Evolutionary conservation across 2,329 filamentous ascomycete genomes (phyloP), one percentile per base, ranked within the genome.

Genomic region (Aspergillus japonicus): DNA sequence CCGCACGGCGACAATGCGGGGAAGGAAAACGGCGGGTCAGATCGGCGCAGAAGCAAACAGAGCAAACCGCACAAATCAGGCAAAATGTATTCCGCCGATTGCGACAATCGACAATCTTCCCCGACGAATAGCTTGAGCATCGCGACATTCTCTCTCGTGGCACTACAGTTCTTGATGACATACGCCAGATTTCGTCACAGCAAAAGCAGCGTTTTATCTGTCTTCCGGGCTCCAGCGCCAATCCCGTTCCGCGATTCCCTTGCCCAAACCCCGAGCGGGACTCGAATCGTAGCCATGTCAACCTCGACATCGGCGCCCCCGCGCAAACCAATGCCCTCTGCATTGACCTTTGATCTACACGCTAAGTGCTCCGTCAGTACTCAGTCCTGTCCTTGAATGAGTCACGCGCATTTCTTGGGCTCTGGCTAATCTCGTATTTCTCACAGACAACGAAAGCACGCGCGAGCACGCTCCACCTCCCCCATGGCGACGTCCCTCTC

Each of bases 391-490:
- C 11, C 21, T 1, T 29, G 33, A n/a, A 29, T n/a, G 29, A 29
- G 1, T 31, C 26, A 29, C 7, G 26, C 24, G n/a, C 23, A 24
- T 16, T 29, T 53, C 50, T 12, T 26, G 35, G 53, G 33, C 8
- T 63, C 58, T 19, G 42, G 23, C 49, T 35, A 33, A 23, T 23
- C 21, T 21, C 42, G 51, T 55, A 2, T 44, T 14, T 16, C n/a
- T 19, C 2, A 3, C 58, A 98, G 94, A 96, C 92, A 52, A 98
- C 94, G 11, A 92, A 94, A 82, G 95, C 95, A 26, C 90, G 95
- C 67, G 95, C 95, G 53, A 95, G 95, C 56, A 87, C 87, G 60
- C 83, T 99, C 56, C 89, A 88, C 51, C 87, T 99, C 26, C 94
- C 95, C 54, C 96, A 99, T 86, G 95, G 95, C 59, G 84, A 89